These are phyloP conservation scores for Ascochyta rabiei DNA, from an alignment of 2,329 filamentous ascomycete species.

Conservation along the genomic window DNA sequence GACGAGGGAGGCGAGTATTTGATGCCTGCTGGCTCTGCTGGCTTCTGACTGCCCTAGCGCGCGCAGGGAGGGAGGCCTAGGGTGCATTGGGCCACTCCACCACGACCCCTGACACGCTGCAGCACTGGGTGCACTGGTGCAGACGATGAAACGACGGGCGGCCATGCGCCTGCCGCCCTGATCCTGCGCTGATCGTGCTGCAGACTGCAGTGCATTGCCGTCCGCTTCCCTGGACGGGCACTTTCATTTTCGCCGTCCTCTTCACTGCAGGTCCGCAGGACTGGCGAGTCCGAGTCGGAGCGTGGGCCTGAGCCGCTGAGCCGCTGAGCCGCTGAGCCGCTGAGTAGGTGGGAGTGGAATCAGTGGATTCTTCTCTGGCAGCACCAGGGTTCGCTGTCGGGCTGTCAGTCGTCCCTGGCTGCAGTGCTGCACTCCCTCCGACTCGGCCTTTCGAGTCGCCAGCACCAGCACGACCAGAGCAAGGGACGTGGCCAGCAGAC, in stretches of 20 bases:
- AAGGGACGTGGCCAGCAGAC: conserved; percentile 20
- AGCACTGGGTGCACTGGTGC: conserved; percentile 24
- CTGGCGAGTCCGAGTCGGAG: too few species aligned
- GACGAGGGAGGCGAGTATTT: conserved; percentile 52
- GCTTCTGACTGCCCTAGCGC: conserved; percentile 21
- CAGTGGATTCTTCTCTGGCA: not conserved
- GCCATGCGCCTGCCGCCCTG: conserved; percentile 26
- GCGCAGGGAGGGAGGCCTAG: conserved; percentile 14
- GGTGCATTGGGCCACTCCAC: conserved; percentile 21
- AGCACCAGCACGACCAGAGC: not conserved
- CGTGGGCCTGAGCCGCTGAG: too few species aligned
- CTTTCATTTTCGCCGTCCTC: too few species aligned
- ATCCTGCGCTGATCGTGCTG: conserved; percentile 25
- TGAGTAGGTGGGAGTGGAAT: too few species aligned
- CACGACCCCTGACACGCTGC: conserved; percentile 16
- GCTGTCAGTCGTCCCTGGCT: not conserved
- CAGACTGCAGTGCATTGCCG: not conserved
- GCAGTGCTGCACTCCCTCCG: not conserved
- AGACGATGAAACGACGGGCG: conserved; percentile 32
- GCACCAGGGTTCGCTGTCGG: conserved; percentile 7
- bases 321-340: too few species aligned
- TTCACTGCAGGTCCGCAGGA: too few species aligned
- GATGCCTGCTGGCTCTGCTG: conserved; percentile 20
- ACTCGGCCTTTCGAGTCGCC: not conserved
- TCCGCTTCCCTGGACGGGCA: not conserved